A percentile compares a stretch with the other conserved stretches of the same genome.
Evolutionary conservation across 345 rosid genomes (phyloP).

Genomic region (Acer negundo): DNA sequence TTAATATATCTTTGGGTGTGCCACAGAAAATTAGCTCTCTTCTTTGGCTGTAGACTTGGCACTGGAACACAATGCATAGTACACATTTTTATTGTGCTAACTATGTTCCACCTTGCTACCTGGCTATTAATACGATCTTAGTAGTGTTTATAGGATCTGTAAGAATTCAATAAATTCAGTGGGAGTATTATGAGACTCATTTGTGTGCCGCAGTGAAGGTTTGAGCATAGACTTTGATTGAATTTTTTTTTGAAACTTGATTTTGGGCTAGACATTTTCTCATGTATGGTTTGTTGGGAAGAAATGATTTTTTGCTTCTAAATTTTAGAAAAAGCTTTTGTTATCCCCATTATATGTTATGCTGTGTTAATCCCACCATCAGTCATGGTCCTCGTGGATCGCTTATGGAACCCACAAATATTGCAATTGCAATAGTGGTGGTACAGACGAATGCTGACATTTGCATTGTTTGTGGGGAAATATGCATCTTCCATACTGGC

Average conservation of each 20-base stretch:
- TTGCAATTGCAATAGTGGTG: not conserved
- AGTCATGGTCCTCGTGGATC: not conserved
- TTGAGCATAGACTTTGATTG: not conserved
- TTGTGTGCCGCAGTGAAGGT: not conserved
- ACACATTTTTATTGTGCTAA: not conserved
- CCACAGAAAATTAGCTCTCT: not conserved
- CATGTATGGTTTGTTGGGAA: not conserved
- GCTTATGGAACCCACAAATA: not conserved
- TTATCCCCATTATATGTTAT: not conserved
- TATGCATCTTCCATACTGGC: not conserved
- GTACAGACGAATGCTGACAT: not conserved
- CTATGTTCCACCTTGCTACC: not conserved
- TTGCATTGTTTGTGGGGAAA: not conserved
- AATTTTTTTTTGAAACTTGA: not conserved
- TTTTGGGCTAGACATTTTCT: not conserved
- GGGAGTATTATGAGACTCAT: not conserved
- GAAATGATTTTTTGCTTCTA: not conserved
- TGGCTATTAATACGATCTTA: not conserved
- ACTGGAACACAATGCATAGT: not conserved
- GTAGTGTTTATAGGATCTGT: conserved; percentile 4
- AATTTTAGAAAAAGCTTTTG: not conserved
- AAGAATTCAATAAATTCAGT: not conserved
- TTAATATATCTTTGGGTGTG: not conserved
- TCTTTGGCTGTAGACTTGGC: not conserved
- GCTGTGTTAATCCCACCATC: not conserved